Evolutionary conservation across 352 stramenopile genomes (phyloP).

Genomic region (Pythium scleroteichum): DNA sequence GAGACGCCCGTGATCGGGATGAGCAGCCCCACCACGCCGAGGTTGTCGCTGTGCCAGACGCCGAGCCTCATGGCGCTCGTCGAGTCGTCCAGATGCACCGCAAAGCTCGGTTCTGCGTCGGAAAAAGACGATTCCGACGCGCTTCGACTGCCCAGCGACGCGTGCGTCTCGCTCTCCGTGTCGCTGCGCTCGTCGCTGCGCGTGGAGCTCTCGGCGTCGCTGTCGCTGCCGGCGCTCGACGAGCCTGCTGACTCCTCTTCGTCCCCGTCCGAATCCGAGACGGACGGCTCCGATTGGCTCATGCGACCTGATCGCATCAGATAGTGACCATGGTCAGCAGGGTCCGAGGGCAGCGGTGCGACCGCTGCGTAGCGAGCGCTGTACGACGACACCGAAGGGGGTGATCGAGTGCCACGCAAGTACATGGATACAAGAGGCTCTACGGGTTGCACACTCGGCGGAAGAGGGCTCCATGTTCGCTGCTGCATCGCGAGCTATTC

Average conservation of each 20-base stretch:
- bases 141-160: slow-evolving; percentile 13
- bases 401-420: background rate
- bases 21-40: slow-evolving; percentile 69
- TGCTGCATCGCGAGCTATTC: slow-evolving; percentile 12
- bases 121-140: slow-evolving; percentile 14
- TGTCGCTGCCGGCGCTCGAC: slow-evolving; percentile 7
- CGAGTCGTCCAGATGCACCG: slow-evolving; percentile 6
- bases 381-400: background rate
- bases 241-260: slow-evolving; percentile 6
- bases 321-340: slow-evolving; percentile 23
- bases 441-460: too few relatives aligned
- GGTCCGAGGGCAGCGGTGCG: slow-evolving; percentile 5
- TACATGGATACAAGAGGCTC: too few relatives aligned
- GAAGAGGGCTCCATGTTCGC: too few relatives aligned
- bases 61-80: slow-evolving; percentile 1
- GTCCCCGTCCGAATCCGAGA: slow-evolving; percentile 17
- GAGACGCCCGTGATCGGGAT: slow-evolving; percentile 68
- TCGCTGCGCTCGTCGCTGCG: slow-evolving; percentile 6
- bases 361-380: slow-evolving; percentile 8
- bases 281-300: slow-evolving; percentile 26
- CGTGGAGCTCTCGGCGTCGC: slow-evolving; percentile 13
- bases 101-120: slow-evolving; percentile 14
- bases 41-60: slow-evolving; percentile 43
- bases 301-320: slow-evolving; percentile 5
- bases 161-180: slow-evolving; percentile 4